These are phyloP conservation scores for Barnettozyma vustinii DNA, from an alignment of 805 yeast genomes.

Conservation along the genomic window DNA sequence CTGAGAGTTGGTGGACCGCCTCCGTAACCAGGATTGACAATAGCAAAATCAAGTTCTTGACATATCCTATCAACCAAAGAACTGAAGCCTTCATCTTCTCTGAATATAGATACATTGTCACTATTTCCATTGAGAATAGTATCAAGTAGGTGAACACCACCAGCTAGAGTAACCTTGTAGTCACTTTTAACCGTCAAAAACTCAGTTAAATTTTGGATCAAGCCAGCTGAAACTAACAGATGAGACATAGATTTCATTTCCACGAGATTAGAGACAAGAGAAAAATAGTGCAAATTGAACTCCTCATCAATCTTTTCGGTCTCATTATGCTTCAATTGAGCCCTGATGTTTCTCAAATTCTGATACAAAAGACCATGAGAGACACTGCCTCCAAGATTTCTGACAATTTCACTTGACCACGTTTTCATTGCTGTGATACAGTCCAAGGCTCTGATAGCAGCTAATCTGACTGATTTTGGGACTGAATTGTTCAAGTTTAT, in stretches of 20 bases:
- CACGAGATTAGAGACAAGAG: conserved; percentile 55
- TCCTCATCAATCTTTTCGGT: conserved; percentile 39
- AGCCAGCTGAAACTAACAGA: conserved; percentile 68
- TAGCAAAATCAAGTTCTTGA: conserved; percentile 59
- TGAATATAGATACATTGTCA: conserved; percentile 57
- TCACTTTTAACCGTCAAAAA: conserved; percentile 50
- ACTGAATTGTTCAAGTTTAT: conserved; percentile 60
- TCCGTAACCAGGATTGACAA: conserved; percentile 52
- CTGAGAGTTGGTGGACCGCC: conserved; percentile 53
- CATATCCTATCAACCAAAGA: conserved; percentile 54
- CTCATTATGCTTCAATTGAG: conserved; percentile 39
- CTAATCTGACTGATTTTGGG: conserved; percentile 46
- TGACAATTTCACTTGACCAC: conserved; percentile 72
- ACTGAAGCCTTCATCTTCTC: conserved; percentile 60
- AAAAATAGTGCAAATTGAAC: conserved; percentile 45
- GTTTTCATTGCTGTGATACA: conserved; percentile 59
- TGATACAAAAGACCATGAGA: conserved; percentile 80
- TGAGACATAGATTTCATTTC: conserved; percentile 50
- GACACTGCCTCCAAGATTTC: conserved; percentile 80
- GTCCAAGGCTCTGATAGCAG: conserved; percentile 64
- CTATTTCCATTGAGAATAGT: conserved; percentile 32
- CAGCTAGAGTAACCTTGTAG: conserved; percentile 52
- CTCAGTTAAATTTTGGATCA: conserved; percentile 58
- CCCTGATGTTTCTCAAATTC: conserved; percentile 57
- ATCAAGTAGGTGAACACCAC: conserved; percentile 50